Conservation (phyloP, 331 rosid genomes). For the Pyrus hybrid region DNA sequence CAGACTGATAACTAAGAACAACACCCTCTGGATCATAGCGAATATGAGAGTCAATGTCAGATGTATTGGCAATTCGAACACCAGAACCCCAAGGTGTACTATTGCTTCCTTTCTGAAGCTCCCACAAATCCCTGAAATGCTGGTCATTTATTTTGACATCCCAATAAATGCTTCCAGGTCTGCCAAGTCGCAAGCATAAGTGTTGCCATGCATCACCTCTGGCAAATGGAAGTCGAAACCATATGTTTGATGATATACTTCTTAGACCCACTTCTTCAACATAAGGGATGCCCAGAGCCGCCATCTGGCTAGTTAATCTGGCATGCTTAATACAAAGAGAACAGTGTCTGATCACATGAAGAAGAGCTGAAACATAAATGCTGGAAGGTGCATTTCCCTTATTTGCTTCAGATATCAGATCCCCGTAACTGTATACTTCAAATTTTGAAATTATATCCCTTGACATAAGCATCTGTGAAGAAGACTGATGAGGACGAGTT, state of each 20-base stretch:
- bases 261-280: constrained; percentile 91
- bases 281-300: constrained; percentile 73
- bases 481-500: constrained; percentile 30
- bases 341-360: constrained; percentile 91
- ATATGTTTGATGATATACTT: constrained; percentile 78
- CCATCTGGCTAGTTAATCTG: constrained; percentile 96
- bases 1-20: constrained; percentile 87
- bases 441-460: constrained; percentile 46
- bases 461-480: constrained; percentile 38
- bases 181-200: constrained; percentile 91
- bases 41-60: constrained; percentile 93
- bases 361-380: constrained; percentile 82
- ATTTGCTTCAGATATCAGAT: constrained; percentile 77
- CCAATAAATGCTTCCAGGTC: constrained; percentile 96
- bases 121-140: constrained; percentile 96
- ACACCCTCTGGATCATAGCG: constrained; percentile 96
- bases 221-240: constrained; percentile 90
- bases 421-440: constrained; percentile 58
- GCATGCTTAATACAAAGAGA: constrained; percentile 91
- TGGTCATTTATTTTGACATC: constrained; percentile 95
- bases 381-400: constrained; percentile 81
- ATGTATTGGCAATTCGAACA: constrained; percentile 90
- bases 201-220: constrained; percentile 92
- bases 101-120: constrained; percentile 87
- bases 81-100: constrained; percentile 93